Percentiles rank a stretch among this genome's conserved stretches.
These are phyloP conservation scores for Fusarium pseudonygamai DNA, from an alignment of 2,329 filamentous ascomycete genomes.

Conservation along the genomic window DNA sequence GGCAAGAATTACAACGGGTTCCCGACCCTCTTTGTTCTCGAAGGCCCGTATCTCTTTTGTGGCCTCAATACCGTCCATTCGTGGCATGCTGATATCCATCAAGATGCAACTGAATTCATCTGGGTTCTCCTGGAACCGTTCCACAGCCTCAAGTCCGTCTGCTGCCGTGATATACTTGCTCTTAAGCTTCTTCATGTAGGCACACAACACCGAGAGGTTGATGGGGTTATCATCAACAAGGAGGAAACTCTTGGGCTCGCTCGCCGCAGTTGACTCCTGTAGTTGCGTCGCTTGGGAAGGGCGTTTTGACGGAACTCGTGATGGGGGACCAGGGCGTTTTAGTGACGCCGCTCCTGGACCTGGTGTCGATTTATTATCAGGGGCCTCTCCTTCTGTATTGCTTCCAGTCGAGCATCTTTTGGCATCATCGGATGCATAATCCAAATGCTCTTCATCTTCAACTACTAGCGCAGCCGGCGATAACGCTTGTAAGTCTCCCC, in stretches of 20 bases:
- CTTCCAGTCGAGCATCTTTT: not conserved
- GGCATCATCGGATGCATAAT: not conserved
- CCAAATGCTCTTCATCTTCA: not conserved
- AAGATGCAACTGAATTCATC: constrained; percentile 46
- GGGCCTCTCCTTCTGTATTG: not conserved
- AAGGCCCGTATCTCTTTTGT: constrained; percentile 59
- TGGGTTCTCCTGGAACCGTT: constrained; percentile 40
- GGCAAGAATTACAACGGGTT: constrained; percentile 59
- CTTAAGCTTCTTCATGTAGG: constrained; percentile 48
- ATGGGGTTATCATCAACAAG: constrained; percentile 38
- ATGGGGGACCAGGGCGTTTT: constrained; percentile 5
- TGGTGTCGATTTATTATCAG: not conserved
- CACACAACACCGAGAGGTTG: constrained; percentile 36
- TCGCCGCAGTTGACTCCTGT: not conserved
- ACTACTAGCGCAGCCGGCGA: not conserved
- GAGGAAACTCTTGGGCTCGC: constrained; percentile 20
- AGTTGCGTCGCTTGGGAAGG: not conserved
- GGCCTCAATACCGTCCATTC: constrained; percentile 62
- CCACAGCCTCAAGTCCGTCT: constrained; percentile 49
- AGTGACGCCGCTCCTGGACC: not conserved
- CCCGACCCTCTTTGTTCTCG: constrained; percentile 54
- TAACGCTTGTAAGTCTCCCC: constrained; percentile 36
- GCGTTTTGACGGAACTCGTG: not conserved
- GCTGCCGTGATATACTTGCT: constrained; percentile 43
- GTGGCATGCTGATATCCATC: constrained; percentile 66